Conservation (phyloP, 2,329 filamentous ascomycete genomes). For the Tricladium varicosporioides region DNA sequence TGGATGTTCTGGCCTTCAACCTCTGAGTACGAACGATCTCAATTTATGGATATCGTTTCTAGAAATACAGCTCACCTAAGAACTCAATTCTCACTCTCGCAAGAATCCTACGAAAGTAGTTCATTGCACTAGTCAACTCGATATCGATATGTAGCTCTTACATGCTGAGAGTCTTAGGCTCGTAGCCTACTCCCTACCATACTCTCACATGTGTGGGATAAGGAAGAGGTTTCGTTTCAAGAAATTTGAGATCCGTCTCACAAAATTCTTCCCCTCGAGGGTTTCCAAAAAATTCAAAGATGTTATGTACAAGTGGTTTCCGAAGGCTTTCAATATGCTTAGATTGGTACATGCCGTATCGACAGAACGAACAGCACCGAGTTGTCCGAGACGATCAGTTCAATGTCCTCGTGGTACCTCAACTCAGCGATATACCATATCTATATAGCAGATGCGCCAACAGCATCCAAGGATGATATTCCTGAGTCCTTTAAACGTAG, state of each 20-base stretch:
- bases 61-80: too few relatives aligned
- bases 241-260: background rate
- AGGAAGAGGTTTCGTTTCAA: background rate
- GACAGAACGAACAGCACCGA: background rate
- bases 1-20: too few relatives aligned
- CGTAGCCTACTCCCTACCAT: background rate
- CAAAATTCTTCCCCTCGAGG: background rate
- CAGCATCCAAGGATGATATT: too few relatives aligned
- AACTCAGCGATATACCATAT: background rate
- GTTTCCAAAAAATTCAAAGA: background rate
- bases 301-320: background rate
- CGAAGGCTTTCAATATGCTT: background rate
- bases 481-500: too few relatives aligned
- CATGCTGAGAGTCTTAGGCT: background rate
- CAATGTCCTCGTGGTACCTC: background rate
- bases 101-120: too few relatives aligned
- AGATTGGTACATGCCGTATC: background rate
- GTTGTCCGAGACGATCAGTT: background rate
- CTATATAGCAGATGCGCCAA: background rate
- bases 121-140: too few relatives aligned
- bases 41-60: too few relatives aligned
- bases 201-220: background rate
- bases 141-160: background rate
- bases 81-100: too few relatives aligned
- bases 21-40: too few relatives aligned